Conservation (phyloP, 176 grass and related monocot species). For the Saccharum officinarum region DNA sequence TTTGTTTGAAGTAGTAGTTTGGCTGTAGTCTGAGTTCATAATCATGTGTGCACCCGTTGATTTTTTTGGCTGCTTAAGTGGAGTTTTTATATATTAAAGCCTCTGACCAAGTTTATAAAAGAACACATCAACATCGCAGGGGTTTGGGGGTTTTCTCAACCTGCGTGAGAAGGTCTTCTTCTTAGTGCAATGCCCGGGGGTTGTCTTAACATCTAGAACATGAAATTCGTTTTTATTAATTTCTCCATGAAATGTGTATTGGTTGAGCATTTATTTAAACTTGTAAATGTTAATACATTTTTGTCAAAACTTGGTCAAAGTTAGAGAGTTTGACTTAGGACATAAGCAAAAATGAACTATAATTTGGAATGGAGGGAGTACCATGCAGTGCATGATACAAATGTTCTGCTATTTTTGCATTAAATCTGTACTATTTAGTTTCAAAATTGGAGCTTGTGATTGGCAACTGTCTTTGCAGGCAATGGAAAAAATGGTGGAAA, state of each 20-base stretch:
- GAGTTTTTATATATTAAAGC: background rate
- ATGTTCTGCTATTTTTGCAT: constrained; percentile 8
- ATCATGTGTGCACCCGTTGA: background rate
- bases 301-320: background rate
- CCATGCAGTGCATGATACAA: background rate
- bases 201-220: background rate
- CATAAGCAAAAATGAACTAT: background rate
- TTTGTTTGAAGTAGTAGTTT: background rate
- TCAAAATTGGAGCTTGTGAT: constrained; percentile 6
- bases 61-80: background rate
- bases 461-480: constrained; percentile 41
- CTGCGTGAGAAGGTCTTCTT: no score
- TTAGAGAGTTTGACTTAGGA: background rate
- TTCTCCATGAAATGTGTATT: background rate
- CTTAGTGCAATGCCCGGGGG: no score
- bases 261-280: background rate
- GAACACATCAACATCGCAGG: no score
- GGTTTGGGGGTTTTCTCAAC: no score
- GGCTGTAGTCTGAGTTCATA: background rate
- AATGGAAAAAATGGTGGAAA: constrained; percentile 75
- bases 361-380: background rate
- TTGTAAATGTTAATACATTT: background rate
- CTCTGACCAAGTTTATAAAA: background rate
- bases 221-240: background rate
- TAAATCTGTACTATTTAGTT: background rate